Percentiles rank a stretch among this genome's conserved stretches.
Conservation (phyloP, 371 early-diverging fungal genomes). For the Mucor piriformis region DNA sequence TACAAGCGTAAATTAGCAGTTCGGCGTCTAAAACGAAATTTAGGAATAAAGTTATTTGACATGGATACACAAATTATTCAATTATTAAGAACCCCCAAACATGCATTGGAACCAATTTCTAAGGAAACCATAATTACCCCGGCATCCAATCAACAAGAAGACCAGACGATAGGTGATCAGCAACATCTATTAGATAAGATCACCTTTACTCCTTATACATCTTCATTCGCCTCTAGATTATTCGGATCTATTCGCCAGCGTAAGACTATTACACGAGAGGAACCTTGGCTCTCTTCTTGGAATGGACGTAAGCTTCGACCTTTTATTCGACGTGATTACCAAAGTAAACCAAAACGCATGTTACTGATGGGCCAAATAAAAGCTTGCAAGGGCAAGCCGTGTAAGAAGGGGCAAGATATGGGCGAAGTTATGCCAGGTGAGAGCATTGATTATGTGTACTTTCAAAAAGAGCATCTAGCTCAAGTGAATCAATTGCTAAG, state of each 20-base stretch:
- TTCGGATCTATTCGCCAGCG: conserved; percentile 63
- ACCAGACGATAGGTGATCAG: conserved; percentile 7
- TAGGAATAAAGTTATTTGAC: conserved; percentile 67
- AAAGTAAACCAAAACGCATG: conserved; percentile 51
- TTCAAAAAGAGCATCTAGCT: conserved; percentile 70
- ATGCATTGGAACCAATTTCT: conserved; percentile 38
- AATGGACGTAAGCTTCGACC: conserved; percentile 69
- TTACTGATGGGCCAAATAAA: conserved; percentile 52
- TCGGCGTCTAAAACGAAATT: conserved; percentile 62
- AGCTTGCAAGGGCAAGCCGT: conserved; percentile 30
- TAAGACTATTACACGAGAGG: conserved; percentile 58
- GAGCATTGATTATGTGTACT: conserved; percentile 86
- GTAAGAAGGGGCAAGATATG: conserved; percentile 5
- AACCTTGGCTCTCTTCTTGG: conserved; percentile 63
- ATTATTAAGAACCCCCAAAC: conserved; percentile 23
- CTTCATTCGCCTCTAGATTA: conserved; percentile 76
- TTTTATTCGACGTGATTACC: conserved; percentile 72
- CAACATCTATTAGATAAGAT: conserved; percentile 26
- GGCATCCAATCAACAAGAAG: conserved; percentile 24
- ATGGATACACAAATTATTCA: conserved; percentile 56
- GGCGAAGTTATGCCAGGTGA: conserved; percentile 13
- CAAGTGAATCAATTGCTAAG: conserved; percentile 81
- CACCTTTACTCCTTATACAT: conserved; percentile 60
- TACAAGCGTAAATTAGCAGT: conserved; percentile 70
- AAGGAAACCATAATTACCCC: conserved; percentile 31